Evolutionary conservation across 2,329 filamentous ascomycete species (phyloP).

Genomic region (Escovopsis weberi): DNA sequence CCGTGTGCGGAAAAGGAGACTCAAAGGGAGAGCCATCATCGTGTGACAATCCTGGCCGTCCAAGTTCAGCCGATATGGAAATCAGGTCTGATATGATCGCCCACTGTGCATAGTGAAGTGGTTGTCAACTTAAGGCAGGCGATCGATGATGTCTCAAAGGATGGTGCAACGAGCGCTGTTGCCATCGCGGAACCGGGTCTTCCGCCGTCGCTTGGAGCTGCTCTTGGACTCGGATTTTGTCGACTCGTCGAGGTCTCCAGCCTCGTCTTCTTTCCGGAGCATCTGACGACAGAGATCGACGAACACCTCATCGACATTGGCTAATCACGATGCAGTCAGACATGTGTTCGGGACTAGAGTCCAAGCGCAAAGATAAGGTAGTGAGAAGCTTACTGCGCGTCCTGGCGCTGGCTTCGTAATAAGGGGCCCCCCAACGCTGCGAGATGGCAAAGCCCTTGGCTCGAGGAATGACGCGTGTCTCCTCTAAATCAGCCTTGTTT

Average conservation of each 20-base stretch:
- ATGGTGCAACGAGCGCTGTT: slow-evolving; percentile 28
- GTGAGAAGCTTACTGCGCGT: slow-evolving; percentile 43
- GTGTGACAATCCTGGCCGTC: no score
- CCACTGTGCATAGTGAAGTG: no score
- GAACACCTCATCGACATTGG: slow-evolving; percentile 86
- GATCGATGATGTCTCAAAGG: slow-evolving; percentile 18
- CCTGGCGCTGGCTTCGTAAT: slow-evolving; percentile 80
- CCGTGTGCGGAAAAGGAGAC: no score
- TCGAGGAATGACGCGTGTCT: slow-evolving; percentile 64
- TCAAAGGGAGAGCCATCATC: no score
- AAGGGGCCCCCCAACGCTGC: slow-evolving; percentile 79
- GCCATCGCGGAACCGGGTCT: slow-evolving; percentile 16
- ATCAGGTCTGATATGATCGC: no score
- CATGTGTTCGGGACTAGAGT: neutral
- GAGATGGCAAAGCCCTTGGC: slow-evolving; percentile 71
- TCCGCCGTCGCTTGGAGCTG: slow-evolving; percentile 15
- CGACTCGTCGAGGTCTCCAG: slow-evolving; percentile 23
- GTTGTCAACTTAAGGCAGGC: neutral
- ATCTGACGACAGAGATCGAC: slow-evolving; percentile 73
- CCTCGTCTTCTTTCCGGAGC: slow-evolving; percentile 53
- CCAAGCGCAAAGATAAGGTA: neutral
- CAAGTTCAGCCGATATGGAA: no score
- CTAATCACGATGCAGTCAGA: slow-evolving; percentile 25
- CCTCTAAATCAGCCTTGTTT: slow-evolving; percentile 83
- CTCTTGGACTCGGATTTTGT: slow-evolving; percentile 25